These are phyloP conservation scores for Grosmannia serpens DNA, from an alignment of 2,329 filamentous ascomycete species.

Conservation along the genomic window DNA sequence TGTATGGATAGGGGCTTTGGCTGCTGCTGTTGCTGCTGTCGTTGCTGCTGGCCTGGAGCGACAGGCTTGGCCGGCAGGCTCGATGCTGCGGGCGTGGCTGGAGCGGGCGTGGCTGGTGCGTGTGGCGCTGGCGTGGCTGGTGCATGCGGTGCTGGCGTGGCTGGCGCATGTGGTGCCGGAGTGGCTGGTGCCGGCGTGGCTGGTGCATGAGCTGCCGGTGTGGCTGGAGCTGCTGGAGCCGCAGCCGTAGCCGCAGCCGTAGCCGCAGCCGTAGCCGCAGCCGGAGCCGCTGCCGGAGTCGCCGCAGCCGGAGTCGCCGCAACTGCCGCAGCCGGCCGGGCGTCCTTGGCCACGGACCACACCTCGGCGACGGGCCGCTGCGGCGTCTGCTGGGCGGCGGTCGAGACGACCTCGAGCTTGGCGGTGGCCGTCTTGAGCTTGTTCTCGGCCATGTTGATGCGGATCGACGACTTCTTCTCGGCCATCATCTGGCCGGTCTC, in stretches of 20 bases:
- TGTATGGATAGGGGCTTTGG: not conserved
- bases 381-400: conserved; percentile 75
- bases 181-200: not conserved
- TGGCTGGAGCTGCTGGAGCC: not conserved
- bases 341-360: conserved; percentile 66
- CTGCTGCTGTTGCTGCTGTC: not conserved
- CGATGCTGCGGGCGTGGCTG: not conserved
- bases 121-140: not conserved
- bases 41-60: not conserved
- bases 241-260: not conserved
- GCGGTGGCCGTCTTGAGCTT: conserved; percentile 51
- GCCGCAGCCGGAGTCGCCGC: not conserved
- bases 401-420: conserved; percentile 69
- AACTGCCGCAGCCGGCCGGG: conserved; percentile 33
- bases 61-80: conserved; percentile 8
- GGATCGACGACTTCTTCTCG: conserved; percentile 61
- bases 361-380: conserved; percentile 75
- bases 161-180: not conserved
- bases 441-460: conserved; percentile 70
- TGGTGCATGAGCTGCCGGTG: conserved; percentile 3
- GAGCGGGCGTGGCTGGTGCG: not conserved
- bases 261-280: not conserved
- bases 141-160: not conserved
- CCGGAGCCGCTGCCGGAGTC: conserved; percentile 4
- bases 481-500: conserved; percentile 60